A percentile compares a stretch with the other conserved stretches of the same genome.
Conservation (phyloP, 2,329 filamentous ascomycete species). For the Aspergillus alliaceus region DNA sequence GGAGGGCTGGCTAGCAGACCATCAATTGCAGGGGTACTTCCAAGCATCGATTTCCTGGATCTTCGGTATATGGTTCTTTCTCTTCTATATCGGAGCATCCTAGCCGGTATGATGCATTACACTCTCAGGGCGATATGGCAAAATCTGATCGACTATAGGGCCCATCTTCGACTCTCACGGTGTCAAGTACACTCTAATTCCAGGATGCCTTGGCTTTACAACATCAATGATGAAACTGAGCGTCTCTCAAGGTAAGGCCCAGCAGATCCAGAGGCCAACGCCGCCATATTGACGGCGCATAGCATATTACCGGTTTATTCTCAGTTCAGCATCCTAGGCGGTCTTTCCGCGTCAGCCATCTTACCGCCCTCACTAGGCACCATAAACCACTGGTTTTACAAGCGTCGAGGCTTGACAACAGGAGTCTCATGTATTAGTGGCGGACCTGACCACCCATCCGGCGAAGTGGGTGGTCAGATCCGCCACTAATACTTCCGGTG, state of each 20-base stretch:
- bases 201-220: constrained; percentile 26
- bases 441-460: too few relatives aligned
- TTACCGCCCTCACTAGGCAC: constrained; percentile 21
- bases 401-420: constrained; percentile 22
- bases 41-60: constrained; percentile 36
- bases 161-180: constrained; percentile 35
- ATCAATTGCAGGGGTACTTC: constrained; percentile 32
- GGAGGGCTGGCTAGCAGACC: constrained; percentile 29
- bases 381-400: constrained; percentile 27
- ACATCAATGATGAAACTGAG: constrained; percentile 11
- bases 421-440: constrained; percentile 22
- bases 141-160: constrained; percentile 13
- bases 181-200: constrained; percentile 26
- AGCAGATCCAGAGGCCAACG: background rate
- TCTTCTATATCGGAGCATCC: constrained; percentile 34
- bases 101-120: constrained; percentile 25
- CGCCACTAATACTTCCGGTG: too few relatives aligned
- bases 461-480: too few relatives aligned
- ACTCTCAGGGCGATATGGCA: background rate
- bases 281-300: background rate
- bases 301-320: constrained; percentile 13
- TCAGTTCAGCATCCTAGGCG: constrained; percentile 10
- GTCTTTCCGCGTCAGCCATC: constrained; percentile 7
- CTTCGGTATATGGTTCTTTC: constrained; percentile 33
- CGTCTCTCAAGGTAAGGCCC: constrained; percentile 8